These are phyloP conservation scores for Boletus patriciae DNA, from an alignment of 768 basidiomycete species.

Conservation along the genomic window DNA sequence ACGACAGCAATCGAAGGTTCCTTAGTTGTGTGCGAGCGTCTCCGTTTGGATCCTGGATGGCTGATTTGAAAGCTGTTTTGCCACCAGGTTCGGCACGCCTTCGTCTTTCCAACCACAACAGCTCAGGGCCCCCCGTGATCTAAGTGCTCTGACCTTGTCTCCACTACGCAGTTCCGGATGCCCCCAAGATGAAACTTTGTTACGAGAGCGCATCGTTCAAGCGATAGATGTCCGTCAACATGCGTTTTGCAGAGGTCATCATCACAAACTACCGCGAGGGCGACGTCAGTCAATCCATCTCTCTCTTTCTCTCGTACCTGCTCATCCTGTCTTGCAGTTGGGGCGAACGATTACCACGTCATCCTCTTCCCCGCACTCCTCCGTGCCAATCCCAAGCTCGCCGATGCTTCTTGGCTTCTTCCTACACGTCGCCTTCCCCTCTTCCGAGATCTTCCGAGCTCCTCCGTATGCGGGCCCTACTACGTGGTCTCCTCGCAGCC, in stretches of 20 bases:
- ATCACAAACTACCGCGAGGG: constrained; percentile 45
- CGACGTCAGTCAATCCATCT: constrained; percentile 27
- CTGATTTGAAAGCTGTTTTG: too few species aligned
- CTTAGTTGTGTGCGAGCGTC: constrained; percentile 37
- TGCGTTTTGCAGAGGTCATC: constrained; percentile 28
- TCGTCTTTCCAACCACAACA: constrained; percentile 4
- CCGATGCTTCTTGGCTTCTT: constrained; percentile 73
- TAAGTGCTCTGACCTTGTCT: constrained; percentile 83
- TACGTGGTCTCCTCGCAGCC: constrained; percentile 84
- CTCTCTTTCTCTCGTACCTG: constrained; percentile 5
- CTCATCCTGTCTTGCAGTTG: constrained; percentile 40
- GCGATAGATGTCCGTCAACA: too few species aligned
- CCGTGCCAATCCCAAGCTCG: constrained; percentile 55
- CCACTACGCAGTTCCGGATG: constrained; percentile 85
- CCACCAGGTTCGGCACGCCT: constrained; percentile 40
- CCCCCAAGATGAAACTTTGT: constrained; percentile 79
- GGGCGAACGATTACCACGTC: constrained; percentile 96
- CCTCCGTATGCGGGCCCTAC: constrained; percentile 72
- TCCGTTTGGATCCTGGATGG: too few species aligned
- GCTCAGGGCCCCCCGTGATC: constrained; percentile 10
- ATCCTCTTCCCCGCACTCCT: constrained; percentile 89
- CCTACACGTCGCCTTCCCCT: constrained; percentile 95
- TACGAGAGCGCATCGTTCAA: constrained; percentile 33
- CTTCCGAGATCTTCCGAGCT: constrained; percentile 95
- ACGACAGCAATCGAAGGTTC: too few species aligned